Conservation (phyloP, 371 early-diverging fungal genomes). For the Mortierella sp. region DNA sequence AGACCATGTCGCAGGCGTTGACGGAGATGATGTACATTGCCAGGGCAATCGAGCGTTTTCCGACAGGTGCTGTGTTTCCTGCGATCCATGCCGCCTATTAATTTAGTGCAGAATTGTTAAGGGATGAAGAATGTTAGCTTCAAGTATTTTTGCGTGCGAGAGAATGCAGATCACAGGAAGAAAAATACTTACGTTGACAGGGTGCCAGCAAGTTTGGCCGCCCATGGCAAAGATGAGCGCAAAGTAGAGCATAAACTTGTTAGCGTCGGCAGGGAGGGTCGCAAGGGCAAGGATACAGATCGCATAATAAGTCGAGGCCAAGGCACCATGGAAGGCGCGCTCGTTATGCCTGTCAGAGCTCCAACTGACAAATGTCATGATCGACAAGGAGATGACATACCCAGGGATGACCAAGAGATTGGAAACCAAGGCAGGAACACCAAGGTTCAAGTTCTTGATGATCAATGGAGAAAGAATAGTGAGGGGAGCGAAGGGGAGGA, state of each 20-base stretch:
- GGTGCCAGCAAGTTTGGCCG: constrained; percentile 56
- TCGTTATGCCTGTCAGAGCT: constrained; percentile 63
- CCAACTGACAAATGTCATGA: constrained; percentile 62
- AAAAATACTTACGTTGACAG: constrained; percentile 44
- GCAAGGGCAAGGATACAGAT: constrained; percentile 60
- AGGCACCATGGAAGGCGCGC: constrained; percentile 60
- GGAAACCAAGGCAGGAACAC: constrained; percentile 61
- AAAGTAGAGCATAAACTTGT: constrained; percentile 61
- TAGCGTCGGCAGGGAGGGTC: constrained; percentile 59
- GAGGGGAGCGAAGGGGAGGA: constrained; percentile 62
- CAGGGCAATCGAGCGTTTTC: constrained; percentile 63
- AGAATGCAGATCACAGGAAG: neutral
- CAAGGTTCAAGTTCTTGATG: constrained; percentile 59
- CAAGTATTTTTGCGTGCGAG: no score
- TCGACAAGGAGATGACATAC: constrained; percentile 59
- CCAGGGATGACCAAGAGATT: constrained; percentile 69
- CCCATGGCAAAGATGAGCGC: constrained; percentile 59
- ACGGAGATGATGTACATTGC: constrained; percentile 61
- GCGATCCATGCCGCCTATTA: constrained; percentile 66
- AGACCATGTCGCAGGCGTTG: constrained; percentile 61
- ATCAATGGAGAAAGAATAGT: constrained; percentile 64
- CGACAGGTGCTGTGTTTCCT: constrained; percentile 63
- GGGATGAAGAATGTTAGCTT: constrained; percentile 10
- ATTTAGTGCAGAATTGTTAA: neutral
- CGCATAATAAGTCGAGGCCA: constrained; percentile 59